Evolutionary conservation across 805 yeast genomes (phyloP).

Genomic region (Candida vartiovaarae): DNA sequence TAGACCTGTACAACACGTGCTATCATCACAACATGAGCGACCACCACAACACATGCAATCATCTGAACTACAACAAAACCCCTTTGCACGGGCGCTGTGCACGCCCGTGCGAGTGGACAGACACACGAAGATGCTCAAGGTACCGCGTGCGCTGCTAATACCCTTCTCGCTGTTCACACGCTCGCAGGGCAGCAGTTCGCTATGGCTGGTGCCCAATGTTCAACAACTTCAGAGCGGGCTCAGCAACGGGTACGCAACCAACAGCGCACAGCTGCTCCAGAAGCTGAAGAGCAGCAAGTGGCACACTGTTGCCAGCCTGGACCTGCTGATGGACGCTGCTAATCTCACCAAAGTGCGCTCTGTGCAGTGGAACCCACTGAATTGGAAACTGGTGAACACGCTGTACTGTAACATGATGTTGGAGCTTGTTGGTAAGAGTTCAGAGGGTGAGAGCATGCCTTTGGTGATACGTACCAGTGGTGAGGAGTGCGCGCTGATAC

Average conservation of each 20-base stretch:
- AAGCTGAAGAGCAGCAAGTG: slow-evolving; percentile 2
- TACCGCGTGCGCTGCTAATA: slow-evolving; percentile 5
- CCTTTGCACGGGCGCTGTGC: slow-evolving; percentile 32
- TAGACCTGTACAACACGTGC: too few species aligned
- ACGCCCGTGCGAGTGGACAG: slow-evolving; percentile 39
- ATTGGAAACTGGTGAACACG: slow-evolving; percentile 5
- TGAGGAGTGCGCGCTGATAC: background rate
- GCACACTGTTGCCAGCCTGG: slow-evolving; percentile 7
- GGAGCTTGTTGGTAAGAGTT: background rate
- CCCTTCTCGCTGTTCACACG: slow-evolving; percentile 3
- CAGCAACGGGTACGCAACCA: slow-evolving; percentile 8
- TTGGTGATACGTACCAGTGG: background rate
- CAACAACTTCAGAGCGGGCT: background rate
- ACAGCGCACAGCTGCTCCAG: background rate
- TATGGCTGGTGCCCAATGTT: slow-evolving; percentile 10
- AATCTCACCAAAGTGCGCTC: slow-evolving; percentile 4
- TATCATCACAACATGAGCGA: too few species aligned
- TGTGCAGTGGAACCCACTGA: slow-evolving; percentile 5
- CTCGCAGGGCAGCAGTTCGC: background rate
- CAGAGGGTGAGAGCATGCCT: background rate
- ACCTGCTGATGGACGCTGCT: slow-evolving; percentile 2
- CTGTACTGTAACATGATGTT: slow-evolving; percentile 4
- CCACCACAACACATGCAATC: too few species aligned
- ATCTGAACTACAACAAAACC: slow-evolving; percentile 17
- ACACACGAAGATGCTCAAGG: slow-evolving; percentile 24